Base-by-base conservation (phyloP, 164 flowering plant genomes). In the Nelumbo lutea region DNA sequence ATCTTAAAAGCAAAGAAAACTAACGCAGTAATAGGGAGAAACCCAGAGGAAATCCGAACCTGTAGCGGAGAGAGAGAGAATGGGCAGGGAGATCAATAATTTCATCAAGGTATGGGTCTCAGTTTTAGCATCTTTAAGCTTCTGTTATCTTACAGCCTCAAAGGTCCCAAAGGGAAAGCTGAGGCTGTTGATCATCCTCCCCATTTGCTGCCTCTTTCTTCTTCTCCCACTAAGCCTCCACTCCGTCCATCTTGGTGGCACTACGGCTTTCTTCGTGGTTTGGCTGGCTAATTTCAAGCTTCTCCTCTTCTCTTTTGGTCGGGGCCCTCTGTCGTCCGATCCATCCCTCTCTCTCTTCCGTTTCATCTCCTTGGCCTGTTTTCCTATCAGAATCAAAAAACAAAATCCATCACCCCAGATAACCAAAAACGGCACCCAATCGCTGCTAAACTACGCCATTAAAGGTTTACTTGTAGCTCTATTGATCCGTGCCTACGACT, bases 241-340 rank as follows among this genome's bases (percentile, higher is more conserved):
- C 53, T 55, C 79, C 52, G 2, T 70, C 60, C 73, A 76, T 64
- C 70, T 81, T 11, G 59, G 73, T 5, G 81, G 68, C 6, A 59
- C 62, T 75, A 75, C 84, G 0, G 67, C 76, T 44, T 77, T 83
- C 74, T 77, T 68, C 72, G 75, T 83, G 42, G 10, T 64, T n/a
- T 83, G 83, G 83, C 85, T 81, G 42, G 76, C 70, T 64, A 83
- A 69, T 57, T 83, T 78, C 79, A 83, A 79, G 72, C 82, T 83
- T 74, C 62, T 81, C 69, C 82, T 81, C 73, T 79, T 81, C 73
- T 42, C 83, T 73, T 80, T 79, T 38, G 79, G 70, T 52, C 72
- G 51, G 4, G 80, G 75, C 56, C 87, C 84, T 46, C 42, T 83
- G 40, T 67, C 72, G 5, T 52, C 84, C 15, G 58, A 61, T 38